Evolutionary conservation across 1,139 yeast species (phyloP).

Genomic region (Kodamaea derodonti): DNA sequence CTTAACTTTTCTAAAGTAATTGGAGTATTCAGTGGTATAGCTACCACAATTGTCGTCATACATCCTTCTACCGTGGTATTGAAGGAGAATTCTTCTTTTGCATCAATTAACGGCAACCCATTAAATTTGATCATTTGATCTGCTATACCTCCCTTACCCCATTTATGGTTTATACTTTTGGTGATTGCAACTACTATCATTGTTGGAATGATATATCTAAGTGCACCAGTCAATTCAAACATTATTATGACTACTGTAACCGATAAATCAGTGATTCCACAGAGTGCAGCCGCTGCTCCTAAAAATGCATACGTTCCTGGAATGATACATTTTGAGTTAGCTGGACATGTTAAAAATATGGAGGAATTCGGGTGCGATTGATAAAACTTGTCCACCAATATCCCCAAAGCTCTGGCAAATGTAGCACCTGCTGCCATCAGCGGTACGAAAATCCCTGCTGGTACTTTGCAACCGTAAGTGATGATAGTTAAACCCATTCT

Average conservation of each 20-base stretch:
- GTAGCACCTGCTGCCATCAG: constrained; percentile 97
- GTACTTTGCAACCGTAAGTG: constrained; percentile 89
- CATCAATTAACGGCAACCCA: constrained; percentile 82
- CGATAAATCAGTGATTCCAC: constrained; percentile 90
- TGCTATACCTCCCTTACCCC: constrained; percentile 86
- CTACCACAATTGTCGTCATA: constrained; percentile 56
- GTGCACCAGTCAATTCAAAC: constrained; percentile 95
- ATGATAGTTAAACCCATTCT: constrained; percentile 71
- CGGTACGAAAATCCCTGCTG: constrained; percentile 95
- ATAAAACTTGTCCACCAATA: constrained; percentile 58
- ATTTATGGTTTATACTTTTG: constrained; percentile 66
- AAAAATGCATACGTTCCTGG: constrained; percentile 94
- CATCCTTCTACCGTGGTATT: constrained; percentile 55
- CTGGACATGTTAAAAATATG: constrained; percentile 47
- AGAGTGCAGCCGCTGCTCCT: constrained; percentile 96
- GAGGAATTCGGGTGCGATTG: constrained; percentile 35
- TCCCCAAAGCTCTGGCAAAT: constrained; percentile 83
- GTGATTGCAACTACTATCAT: constrained; percentile 97
- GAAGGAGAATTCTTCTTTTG: constrained; percentile 62
- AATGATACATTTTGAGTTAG: constrained; percentile 54
- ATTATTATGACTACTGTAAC: constrained; percentile 91
- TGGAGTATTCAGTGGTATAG: constrained; percentile 39
- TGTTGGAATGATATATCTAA: constrained; percentile 84
- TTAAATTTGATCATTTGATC: constrained; percentile 90
- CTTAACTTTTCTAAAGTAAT: constrained; percentile 35